Conservation (phyloP, 108 stramenopile species). For the Parietichytrium sp. region DNA sequence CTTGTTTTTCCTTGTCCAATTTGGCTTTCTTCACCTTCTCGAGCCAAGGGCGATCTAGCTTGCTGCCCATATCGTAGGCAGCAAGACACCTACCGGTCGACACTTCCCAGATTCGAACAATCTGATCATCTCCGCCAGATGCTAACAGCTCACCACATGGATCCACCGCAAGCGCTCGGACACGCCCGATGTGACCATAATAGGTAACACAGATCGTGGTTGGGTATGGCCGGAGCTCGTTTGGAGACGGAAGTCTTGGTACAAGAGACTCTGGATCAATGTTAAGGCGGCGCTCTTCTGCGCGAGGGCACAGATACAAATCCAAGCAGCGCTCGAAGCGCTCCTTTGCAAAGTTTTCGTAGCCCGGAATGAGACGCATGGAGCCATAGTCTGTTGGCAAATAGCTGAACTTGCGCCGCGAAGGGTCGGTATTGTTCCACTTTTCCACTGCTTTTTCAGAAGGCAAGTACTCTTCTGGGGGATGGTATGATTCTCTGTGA, state of each 20-base stretch:
- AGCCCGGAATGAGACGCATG: constrained; percentile 86
- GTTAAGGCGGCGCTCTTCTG: constrained; percentile 84
- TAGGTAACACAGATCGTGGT: constrained; percentile 82
- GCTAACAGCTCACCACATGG: constrained; percentile 94
- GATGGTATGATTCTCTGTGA: constrained; percentile 91
- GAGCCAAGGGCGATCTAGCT: no score
- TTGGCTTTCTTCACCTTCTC: constrained; percentile 47
- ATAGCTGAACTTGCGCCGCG: constrained; percentile 85
- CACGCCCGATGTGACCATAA: constrained; percentile 66
- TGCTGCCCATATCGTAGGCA: neutral
- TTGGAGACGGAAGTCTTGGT: constrained; percentile 84
- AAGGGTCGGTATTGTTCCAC: constrained; percentile 82
- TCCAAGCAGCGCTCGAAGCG: constrained; percentile 97
- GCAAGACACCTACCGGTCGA: constrained; percentile 66
- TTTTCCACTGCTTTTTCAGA: constrained; percentile 84
- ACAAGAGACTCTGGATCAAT: constrained; percentile 96
- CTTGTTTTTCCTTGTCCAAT: constrained; percentile 41
- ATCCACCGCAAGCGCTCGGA: constrained; percentile 76
- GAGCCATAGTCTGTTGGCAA: constrained; percentile 83
- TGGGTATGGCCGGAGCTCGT: constrained; percentile 92
- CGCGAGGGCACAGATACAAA: constrained; percentile 93
- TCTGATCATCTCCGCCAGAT: constrained; percentile 82
- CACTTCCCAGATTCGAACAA: constrained; percentile 91
- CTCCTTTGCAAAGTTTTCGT: constrained; percentile 85
- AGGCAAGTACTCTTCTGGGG: constrained; percentile 92